Percentiles rank a stretch among this genome's conserved stretches.
Conservation (phyloP, 192 early-diverging fungal species). For the Phlyctochytrium arcticum region DNA sequence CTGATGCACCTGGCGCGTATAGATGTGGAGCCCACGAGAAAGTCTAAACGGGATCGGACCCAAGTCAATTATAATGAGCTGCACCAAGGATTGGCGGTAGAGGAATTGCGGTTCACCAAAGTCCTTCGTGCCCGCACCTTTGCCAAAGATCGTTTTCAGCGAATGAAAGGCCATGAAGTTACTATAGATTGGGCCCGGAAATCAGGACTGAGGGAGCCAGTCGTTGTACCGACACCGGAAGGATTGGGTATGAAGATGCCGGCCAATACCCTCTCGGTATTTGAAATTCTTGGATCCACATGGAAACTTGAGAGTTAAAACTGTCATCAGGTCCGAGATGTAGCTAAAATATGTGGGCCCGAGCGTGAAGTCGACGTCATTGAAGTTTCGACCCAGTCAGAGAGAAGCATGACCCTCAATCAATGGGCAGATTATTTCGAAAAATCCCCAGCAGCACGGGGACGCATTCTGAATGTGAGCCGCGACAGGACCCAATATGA, state of each 20-base stretch:
- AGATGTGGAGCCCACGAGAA: slow-evolving; percentile 27
- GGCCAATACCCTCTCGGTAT: slow-evolving; percentile 48
- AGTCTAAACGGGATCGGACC: slow-evolving; percentile 29
- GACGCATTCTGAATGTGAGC: slow-evolving; percentile 70
- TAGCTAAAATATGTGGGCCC: slow-evolving; percentile 50
- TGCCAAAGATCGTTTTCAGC: slow-evolving; percentile 59
- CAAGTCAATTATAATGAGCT: slow-evolving; percentile 81
- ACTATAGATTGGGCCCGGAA: slow-evolving; percentile 62
- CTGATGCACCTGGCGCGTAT: too few relatives aligned
- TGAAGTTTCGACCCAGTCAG: slow-evolving; percentile 87
- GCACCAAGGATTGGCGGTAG: slow-evolving; percentile 66
- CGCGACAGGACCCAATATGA: neutral
- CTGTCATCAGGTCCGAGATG: slow-evolving; percentile 34
- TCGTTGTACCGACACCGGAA: slow-evolving; percentile 63
- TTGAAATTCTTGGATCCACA: too few relatives aligned
- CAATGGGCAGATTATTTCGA: slow-evolving; percentile 81
- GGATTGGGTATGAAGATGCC: slow-evolving; percentile 87
- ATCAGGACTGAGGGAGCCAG: slow-evolving; percentile 67
- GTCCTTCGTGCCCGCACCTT: slow-evolving; percentile 67
- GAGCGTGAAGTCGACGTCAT: slow-evolving; percentile 78
- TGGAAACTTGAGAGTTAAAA: too few relatives aligned
- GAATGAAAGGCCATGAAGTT: slow-evolving; percentile 59
- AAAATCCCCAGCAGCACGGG: slow-evolving; percentile 47
- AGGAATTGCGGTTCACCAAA: slow-evolving; percentile 77
- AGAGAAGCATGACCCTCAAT: slow-evolving; percentile 71